A percentile compares a stretch with the other conserved stretches of the same genome.
These are phyloP conservation scores for Zygoascus hellenicus DNA, from an alignment of 1,139 yeast genomes.

Conservation along the genomic window DNA sequence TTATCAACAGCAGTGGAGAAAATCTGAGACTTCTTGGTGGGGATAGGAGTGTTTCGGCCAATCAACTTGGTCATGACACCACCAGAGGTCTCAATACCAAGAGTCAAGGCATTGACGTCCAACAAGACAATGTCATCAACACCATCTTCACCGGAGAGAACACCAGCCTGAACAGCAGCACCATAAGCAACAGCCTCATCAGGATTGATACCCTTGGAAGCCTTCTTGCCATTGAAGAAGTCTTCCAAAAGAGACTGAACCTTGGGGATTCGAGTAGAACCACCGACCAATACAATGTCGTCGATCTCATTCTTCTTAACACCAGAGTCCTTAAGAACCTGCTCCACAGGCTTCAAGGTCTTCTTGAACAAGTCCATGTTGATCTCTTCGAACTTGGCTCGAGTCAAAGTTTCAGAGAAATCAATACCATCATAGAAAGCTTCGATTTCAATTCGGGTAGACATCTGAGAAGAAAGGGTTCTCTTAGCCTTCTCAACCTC, in stretches of 20 bases:
- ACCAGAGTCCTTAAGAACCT: slow-evolving; percentile 84
- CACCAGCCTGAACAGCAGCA: slow-evolving; percentile 98
- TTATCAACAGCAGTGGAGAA: slow-evolving; percentile 97
- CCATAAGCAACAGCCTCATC: slow-evolving; percentile 98
- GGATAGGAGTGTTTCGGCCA: slow-evolving; percentile 95
- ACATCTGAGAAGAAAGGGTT: slow-evolving; percentile 84
- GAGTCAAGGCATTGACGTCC: slow-evolving; percentile 90
- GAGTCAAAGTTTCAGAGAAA: slow-evolving; percentile 83
- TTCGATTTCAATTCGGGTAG: slow-evolving; percentile 88
- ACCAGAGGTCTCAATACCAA: slow-evolving; percentile 97
- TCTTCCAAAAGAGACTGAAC: slow-evolving; percentile 85
- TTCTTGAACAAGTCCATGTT: slow-evolving; percentile 81
- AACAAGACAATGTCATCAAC: slow-evolving; percentile 82
- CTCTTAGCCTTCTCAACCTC: slow-evolving; percentile 97
- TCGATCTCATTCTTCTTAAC: slow-evolving; percentile 77
- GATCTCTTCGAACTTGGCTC: slow-evolving; percentile 94
- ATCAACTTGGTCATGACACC: slow-evolving; percentile 97
- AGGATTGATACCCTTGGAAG: slow-evolving; percentile 93
- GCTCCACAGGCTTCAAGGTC: slow-evolving; percentile 90
- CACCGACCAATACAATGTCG: slow-evolving; percentile 93
- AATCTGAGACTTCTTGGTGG: slow-evolving; percentile 93
- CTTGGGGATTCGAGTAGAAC: slow-evolving; percentile 97
- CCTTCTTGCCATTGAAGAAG: slow-evolving; percentile 88
- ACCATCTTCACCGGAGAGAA: slow-evolving; percentile 76
- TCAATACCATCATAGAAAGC: slow-evolving; percentile 94